Percentiles rank a stretch among this genome's conserved stretches.
Conservation (phyloP, 768 basidiomycete species). For the Daedaleopsis nitida region DNA sequence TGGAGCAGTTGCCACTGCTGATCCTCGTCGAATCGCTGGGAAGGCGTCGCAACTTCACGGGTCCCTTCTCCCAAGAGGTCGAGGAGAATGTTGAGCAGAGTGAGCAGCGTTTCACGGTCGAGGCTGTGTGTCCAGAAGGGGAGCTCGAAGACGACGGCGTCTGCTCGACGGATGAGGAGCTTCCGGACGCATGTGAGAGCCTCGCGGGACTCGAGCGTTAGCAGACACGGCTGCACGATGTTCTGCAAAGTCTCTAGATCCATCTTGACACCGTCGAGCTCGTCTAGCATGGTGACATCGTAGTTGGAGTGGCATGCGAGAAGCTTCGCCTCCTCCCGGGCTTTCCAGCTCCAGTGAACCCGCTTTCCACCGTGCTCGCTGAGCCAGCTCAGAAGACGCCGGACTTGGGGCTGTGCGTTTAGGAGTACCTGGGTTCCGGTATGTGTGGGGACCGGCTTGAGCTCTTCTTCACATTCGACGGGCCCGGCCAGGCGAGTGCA, state of each 20-base stretch:
- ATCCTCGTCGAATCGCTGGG: not conserved
- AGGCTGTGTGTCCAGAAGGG: not conserved
- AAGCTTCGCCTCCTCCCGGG: not conserved
- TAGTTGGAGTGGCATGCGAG: not conserved
- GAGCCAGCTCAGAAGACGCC: not conserved
- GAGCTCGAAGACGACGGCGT: not conserved
- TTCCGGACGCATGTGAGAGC: not conserved
- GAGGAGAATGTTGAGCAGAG: not conserved
- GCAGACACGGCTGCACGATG: slow-evolving; percentile 4
- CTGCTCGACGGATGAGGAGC: not conserved
- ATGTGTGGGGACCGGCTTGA: not conserved
- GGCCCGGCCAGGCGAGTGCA: not conserved
- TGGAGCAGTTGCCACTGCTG: not conserved
- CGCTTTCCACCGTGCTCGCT: not conserved
- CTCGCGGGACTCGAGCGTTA: not conserved
- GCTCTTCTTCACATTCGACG: not conserved
- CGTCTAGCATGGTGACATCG: not conserved
- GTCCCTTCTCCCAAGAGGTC: not conserved
- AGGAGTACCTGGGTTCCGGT: not conserved
- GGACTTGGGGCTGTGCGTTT: not conserved
- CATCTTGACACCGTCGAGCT: not conserved
- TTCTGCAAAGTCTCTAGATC: slow-evolving; percentile 3
- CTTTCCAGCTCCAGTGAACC: not conserved
- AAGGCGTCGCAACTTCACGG: not conserved
- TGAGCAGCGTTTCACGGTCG: not conserved